Percentiles rank a stretch among this genome's conserved stretches.
Conservation (phyloP, 345 rosid species). For the Eucalyptus polyanthemos region DNA sequence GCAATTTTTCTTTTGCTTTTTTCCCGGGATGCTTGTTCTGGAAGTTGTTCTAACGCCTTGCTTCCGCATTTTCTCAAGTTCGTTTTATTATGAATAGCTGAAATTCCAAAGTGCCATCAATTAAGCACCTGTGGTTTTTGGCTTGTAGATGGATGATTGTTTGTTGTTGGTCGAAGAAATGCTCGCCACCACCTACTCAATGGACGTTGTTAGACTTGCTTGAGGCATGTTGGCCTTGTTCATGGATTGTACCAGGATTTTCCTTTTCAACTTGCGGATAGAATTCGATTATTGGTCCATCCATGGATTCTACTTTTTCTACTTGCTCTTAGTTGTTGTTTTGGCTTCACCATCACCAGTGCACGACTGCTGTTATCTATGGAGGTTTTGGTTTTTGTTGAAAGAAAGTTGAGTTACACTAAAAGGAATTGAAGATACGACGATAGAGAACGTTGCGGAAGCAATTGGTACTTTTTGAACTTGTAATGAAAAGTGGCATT, state of each 20-base stretch:
- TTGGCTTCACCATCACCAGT: neutral
- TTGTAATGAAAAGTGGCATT: neutral
- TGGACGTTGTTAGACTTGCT: neutral
- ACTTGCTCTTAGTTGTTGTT: neutral
- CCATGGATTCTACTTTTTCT: neutral
- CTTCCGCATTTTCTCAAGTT: neutral
- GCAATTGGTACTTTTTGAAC: neutral
- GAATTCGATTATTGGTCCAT: neutral
- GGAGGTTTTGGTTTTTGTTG: neutral
- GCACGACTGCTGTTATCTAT: neutral
- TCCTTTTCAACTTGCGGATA: neutral
- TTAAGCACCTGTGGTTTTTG: neutral
- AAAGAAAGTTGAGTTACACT: neutral
- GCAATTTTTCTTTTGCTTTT: neutral
- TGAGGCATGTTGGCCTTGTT: neutral
- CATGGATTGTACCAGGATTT: neutral
- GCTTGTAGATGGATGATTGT: conserved; percentile 61
- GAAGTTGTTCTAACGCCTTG: neutral
- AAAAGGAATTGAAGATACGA: neutral
- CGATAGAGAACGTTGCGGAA: neutral
- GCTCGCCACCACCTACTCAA: neutral
- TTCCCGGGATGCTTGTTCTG: neutral
- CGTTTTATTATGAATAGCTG: neutral
- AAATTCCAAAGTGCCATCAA: neutral
- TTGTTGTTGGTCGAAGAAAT: conserved; percentile 3